A percentile compares a stretch with the other conserved stretches of the same genome.
These are phyloP conservation scores for Planoprotostelium fungivorum DNA, from an alignment of 78 protist species.

Conservation along the genomic window DNA sequence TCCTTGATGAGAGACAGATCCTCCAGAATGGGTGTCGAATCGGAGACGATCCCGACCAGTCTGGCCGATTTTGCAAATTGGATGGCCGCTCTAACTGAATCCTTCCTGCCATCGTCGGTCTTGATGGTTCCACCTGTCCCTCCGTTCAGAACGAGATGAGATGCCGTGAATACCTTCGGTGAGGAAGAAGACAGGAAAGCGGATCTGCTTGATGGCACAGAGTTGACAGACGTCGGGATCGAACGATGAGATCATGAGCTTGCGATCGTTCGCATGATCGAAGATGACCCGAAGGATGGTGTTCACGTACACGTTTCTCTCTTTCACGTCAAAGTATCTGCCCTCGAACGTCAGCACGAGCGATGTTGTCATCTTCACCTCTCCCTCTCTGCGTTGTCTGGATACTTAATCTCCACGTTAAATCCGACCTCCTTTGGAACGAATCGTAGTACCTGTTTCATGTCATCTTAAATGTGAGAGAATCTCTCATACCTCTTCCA, in stretches of 20 bases:
- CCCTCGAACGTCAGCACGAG: slow-evolving; percentile 18
- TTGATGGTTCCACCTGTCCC: background rate
- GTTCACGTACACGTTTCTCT: slow-evolving; percentile 54
- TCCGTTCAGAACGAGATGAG: too few species aligned
- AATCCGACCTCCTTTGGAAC: slow-evolving; percentile 54
- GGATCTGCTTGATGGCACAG: slow-evolving; percentile 58
- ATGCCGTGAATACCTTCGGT: slow-evolving; percentile 37
- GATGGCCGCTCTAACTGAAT: slow-evolving; percentile 38
- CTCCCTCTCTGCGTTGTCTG: slow-evolving; percentile 23
- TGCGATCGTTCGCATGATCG: slow-evolving; percentile 50
- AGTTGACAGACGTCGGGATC: slow-evolving; percentile 63
- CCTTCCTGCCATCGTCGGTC: slow-evolving; percentile 31
- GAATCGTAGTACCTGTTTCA: slow-evolving; percentile 5
- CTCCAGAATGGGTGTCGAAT: slow-evolving; percentile 41
- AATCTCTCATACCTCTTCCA: background rate
- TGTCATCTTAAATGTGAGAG: background rate
- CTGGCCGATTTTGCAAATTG: slow-evolving; percentile 52
- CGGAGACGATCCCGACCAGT: slow-evolving; percentile 55
- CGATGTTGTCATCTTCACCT: slow-evolving; percentile 10
- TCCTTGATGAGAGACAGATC: slow-evolving; percentile 37
- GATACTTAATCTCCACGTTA: slow-evolving; percentile 58
- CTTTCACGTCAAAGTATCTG: background rate
- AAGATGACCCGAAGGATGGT: slow-evolving; percentile 38
- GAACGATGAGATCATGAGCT: slow-evolving; percentile 65
- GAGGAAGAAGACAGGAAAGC: slow-evolving; percentile 72